phyloP scores from a whole-genome alignment of 116 monocot genomes.

The Posidonia oceanica region DNA sequence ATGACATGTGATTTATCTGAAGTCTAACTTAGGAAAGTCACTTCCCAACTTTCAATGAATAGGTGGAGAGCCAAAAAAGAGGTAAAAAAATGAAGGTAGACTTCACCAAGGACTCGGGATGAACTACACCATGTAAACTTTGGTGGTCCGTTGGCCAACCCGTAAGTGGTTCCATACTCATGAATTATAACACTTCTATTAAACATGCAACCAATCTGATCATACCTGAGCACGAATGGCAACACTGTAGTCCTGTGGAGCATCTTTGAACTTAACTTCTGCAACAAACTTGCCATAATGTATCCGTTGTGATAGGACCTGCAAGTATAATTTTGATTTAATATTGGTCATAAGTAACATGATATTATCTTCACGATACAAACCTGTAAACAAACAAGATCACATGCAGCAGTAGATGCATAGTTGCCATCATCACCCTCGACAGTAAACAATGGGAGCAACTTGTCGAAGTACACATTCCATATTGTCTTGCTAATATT shows the following conservation, averaged over 20 bases:
- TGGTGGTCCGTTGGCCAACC: too few species aligned
- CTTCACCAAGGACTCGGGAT: too few species aligned
- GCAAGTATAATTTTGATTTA: not conserved
- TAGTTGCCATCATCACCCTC: slow-evolving; percentile 75
- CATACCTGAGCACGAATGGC: slow-evolving; percentile 13
- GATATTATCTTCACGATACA: not conserved
- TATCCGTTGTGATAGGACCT: slow-evolving; percentile 81
- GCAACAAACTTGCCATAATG: slow-evolving; percentile 82
- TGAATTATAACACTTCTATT: too few species aligned
- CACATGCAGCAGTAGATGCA: slow-evolving; percentile 40
- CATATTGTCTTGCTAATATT: slow-evolving; percentile 54
- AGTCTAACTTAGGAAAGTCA: too few species aligned
- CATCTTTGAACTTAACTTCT: slow-evolving; percentile 71
- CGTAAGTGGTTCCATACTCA: too few species aligned
- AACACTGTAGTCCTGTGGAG: slow-evolving; percentile 22
- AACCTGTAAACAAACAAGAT: slow-evolving; percentile 80
- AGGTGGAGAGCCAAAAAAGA: too few species aligned
- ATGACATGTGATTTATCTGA: too few species aligned
- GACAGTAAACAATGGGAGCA: slow-evolving; percentile 49
- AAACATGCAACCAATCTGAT: too few species aligned
- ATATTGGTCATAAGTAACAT: too few species aligned
- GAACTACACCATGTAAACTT: too few species aligned
- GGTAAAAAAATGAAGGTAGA: too few species aligned
- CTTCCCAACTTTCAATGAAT: too few species aligned
- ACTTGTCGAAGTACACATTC: slow-evolving; percentile 45